Base-by-base conservation (phyloP, 148 eudicot species). In the Dysphania ambrosioides region DNA sequence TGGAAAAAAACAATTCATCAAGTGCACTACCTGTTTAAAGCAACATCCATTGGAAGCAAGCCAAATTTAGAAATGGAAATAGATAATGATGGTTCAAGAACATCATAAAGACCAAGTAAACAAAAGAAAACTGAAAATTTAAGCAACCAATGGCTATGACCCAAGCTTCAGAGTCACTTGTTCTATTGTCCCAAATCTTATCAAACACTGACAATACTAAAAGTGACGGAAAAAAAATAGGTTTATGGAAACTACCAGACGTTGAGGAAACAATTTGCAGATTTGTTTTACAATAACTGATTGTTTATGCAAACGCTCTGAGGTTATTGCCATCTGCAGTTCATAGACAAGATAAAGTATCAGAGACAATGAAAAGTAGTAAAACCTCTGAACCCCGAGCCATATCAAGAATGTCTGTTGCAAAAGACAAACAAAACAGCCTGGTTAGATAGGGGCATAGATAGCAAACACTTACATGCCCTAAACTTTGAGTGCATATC, bases 221-320 rank as follows among this genome's bases (percentile, higher is more conserved):
- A 38, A 68, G 16, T 23, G 36, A 44, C 10, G 19, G 21, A 60
- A 68, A 49, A 44, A 15, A 64, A 41, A 40, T 32, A 34, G 19
- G 41, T 71, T 42, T 31, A 67, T 38, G 42, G 59, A 64, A 72
- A 74, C 73, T 86, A 95, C 99, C 92, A 89, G 91, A 9, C 90
- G 90, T 74, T 87, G 97, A 6, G 97, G 99, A 75, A 92, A 95
- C 81, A 95, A 77, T 86, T 89, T 95, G 94, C 96, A 95, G 70
- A 95, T 88, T 76, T 95, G 99, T 82, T 92, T 95, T 16, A 95
- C 75, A 58, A 95, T 79, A 56, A 90, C 88, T 2, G 97, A 87
- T 81, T 95, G 99, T 77, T 85, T 92, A 87, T 92, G 96, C 57
- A 95, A 85, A 71, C 97, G 92, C 82, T 95, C 99, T 44, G 96